Evolutionary conservation across 176 grass and related monocot species (phyloP).

Genomic region (Ananas comosus): DNA sequence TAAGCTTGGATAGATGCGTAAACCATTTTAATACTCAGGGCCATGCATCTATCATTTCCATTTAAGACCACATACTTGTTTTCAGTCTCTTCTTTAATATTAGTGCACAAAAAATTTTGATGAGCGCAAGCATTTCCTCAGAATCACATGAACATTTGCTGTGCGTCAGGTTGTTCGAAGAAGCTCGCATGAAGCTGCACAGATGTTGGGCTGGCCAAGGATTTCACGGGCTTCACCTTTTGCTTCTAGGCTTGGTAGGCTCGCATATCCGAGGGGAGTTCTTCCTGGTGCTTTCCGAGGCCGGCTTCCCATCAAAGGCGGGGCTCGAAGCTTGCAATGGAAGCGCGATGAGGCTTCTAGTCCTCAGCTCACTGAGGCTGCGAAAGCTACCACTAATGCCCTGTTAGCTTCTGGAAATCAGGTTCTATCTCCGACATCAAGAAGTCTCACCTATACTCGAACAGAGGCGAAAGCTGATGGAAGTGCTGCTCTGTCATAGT

Average conservation of each 20-base stretch:
- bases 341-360: slow-evolving; percentile 49
- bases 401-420: slow-evolving; percentile 5
- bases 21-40: too few species aligned
- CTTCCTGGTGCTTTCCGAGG: slow-evolving; percentile 40
- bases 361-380: slow-evolving; percentile 24
- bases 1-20: too few species aligned
- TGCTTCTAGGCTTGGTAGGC: slow-evolving; percentile 43
- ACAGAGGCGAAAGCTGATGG: slow-evolving; percentile 9
- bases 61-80: too few species aligned
- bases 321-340: slow-evolving; percentile 93
- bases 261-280: slow-evolving; percentile 49
- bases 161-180: slow-evolving; percentile 49
- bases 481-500: neutral
- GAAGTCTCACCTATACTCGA: slow-evolving; percentile 20
- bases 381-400: neutral
- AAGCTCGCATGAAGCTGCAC: slow-evolving; percentile 82
- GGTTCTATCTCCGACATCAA: slow-evolving; percentile 6
- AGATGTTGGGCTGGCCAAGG: slow-evolving; percentile 63
- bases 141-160: slow-evolving; percentile 1
- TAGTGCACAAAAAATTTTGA: too few species aligned
- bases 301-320: slow-evolving; percentile 48
- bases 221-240: slow-evolving; percentile 42
- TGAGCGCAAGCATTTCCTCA: neutral
- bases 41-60: too few species aligned
- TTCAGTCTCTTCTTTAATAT: too few species aligned